Percentiles rank a stretch among this genome's conserved stretches.
These are phyloP conservation scores for Zymoseptoria tritici DNA, from an alignment of 2,329 filamentous ascomycete genomes.

Conservation along the genomic window DNA sequence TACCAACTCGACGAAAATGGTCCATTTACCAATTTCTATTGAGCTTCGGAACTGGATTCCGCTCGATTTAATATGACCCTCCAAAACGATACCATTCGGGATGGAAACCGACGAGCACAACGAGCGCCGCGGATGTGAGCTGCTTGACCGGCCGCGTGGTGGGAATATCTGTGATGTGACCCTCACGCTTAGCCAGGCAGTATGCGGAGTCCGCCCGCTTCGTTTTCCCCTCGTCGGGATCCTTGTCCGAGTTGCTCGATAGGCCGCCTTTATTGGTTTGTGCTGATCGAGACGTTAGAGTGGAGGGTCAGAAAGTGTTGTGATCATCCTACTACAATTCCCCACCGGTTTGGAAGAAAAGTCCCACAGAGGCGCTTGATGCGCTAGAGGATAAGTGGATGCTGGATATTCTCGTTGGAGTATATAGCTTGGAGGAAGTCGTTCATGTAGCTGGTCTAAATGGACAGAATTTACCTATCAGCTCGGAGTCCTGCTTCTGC, in stretches of 20 bases:
- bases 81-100: neutral
- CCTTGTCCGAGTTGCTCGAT: conserved; percentile 3
- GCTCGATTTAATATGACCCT: conserved; percentile 19
- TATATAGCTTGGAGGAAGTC: neutral
- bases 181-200: neutral
- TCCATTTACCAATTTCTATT: conserved; percentile 3
- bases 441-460: neutral
- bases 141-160: neutral
- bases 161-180: neutral
- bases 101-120: neutral
- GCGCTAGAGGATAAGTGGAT: neutral
- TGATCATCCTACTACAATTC: conserved; percentile 24
- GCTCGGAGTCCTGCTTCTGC: neutral
- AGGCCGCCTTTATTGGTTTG: conserved; percentile 20
- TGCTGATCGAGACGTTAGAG: conserved; percentile 3
- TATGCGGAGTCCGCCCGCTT: neutral
- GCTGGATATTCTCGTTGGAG: neutral
- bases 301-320: conserved; percentile 18
- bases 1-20: neutral
- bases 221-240: neutral
- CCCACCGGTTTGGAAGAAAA: conserved; percentile 6
- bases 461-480: neutral
- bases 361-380: conserved; percentile 6
- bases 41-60: conserved; percentile 8
- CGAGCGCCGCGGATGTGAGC: neutral